These are phyloP conservation scores for Xylariaceae sp. DNA, from an alignment of 2,329 filamentous ascomycete genomes.

Conservation along the genomic window DNA sequence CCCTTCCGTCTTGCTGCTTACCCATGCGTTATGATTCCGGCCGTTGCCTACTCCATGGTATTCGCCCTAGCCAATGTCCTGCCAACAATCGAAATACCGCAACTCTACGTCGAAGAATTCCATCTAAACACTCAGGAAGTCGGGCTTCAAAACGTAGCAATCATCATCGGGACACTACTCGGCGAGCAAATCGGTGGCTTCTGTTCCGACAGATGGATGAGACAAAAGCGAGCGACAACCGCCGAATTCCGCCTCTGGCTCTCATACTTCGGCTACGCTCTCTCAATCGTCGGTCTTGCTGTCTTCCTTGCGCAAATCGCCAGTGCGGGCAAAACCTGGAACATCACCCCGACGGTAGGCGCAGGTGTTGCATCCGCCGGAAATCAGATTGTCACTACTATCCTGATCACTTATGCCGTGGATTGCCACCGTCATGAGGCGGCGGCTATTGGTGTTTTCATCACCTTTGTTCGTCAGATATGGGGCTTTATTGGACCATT, in stretches of 20 bases:
- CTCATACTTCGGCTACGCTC: constrained; percentile 8
- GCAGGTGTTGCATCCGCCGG: constrained; percentile 8
- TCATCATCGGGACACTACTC: constrained; percentile 13
- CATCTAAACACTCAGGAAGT: constrained; percentile 10
- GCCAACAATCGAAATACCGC: constrained; percentile 10
- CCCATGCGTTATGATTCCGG: constrained; percentile 9
- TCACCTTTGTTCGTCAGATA: constrained; percentile 9
- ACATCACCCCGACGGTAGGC: constrained; percentile 14
- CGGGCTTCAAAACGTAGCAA: constrained; percentile 6
- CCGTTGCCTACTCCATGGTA: constrained; percentile 10
- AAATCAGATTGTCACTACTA: constrained; percentile 14
- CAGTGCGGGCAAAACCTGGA: constrained; percentile 1
- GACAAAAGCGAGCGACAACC: constrained; percentile 3
- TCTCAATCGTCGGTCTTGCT: constrained; percentile 6
- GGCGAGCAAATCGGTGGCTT: constrained; percentile 12
- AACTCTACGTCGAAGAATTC: constrained; percentile 12
- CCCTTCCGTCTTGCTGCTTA: constrained; percentile 7
- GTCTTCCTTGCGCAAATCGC: constrained; percentile 11
- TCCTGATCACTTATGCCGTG: constrained; percentile 13
- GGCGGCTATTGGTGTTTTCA: constrained; percentile 11
- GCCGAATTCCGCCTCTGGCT: constrained; percentile 14
- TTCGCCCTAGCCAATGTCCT: constrained; percentile 8
- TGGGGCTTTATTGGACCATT: constrained; percentile 16
- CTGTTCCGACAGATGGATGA: constrained; percentile 14
- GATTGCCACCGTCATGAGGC: constrained; percentile 13